Base-by-base conservation (phyloP, 169 alveolate species). In the Plasmodium gaboni region DNA sequence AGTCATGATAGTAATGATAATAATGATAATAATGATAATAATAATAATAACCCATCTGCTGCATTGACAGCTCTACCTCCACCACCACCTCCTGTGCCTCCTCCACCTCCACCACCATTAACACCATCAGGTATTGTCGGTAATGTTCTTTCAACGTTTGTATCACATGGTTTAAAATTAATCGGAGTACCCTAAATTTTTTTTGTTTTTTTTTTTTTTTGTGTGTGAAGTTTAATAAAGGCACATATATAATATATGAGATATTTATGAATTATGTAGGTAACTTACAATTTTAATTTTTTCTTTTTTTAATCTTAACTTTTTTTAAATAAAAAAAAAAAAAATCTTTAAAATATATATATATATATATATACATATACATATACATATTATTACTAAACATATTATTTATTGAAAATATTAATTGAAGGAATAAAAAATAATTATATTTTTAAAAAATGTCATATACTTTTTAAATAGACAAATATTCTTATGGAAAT, bases 61-160 rank as follows among this genome's bases (percentile, higher is more conserved):
- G 22, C 67, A 4, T 61, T n/a, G 28, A 64, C 73, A 17, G 88
- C 88, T 51, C 74, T 74, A 1, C 88, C 88, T 12, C 88, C 88
- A 24, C 88, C 88, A 1, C 88, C 88, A 12, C 88, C 88, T 9
- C 73, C 74, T 17, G 50, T 63, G 9, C 26, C 13, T 12, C 88
- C 15, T 1, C 74, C 88, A n/a, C 28, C 72, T 10, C 60, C 22
- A 17, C 55, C 67, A 6, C 74, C 70, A n/a, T 44, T 46, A 22
- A 74, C 88, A 17, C 51, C 88, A 15, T 74, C 88, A 51, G 63
- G 74, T 26, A 60, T 74, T 19, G 74, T 64, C 2, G 88, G 88
- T 24, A 55, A 74, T 48, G 88, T 74, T 15, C 74, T 74, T 4
- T 74, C 88, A 61, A 74, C 60, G 19, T 63, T 74, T 17, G 22